Evolutionary conservation across 2,329 filamentous ascomycete genomes (phyloP).

Genomic region (Alternaria longipes): DNA sequence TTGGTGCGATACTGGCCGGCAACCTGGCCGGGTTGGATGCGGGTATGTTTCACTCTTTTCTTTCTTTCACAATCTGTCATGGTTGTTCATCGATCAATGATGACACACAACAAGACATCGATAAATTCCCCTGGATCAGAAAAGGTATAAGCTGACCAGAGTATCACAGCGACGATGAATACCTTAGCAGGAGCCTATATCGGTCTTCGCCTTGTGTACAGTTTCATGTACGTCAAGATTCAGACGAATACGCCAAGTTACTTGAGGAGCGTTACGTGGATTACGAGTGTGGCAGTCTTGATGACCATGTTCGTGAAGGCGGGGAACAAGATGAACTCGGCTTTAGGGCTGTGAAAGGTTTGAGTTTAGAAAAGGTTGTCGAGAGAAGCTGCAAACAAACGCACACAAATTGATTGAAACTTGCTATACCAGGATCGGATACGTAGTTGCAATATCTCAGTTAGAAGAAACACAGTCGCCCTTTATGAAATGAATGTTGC

Average conservation of each 20-base stretch:
- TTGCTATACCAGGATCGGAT: not conserved
- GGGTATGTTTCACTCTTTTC: not conserved
- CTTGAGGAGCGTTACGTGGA: not conserved
- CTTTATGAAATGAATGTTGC: not conserved
- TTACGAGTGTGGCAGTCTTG: not conserved
- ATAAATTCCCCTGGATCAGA: accelerated
- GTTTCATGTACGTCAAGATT: not conserved
- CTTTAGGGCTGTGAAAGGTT: not conserved
- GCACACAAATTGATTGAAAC: no score
- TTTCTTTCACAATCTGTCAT: no score
- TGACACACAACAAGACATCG: no score
- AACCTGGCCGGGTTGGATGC: not conserved
- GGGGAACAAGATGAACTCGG: not conserved
- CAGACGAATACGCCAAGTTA: not conserved
- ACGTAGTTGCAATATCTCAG: not conserved
- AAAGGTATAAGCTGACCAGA: not conserved
- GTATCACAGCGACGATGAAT: not conserved
- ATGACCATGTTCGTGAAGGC: not conserved
- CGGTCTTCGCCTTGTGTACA: not conserved
- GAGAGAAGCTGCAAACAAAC: not conserved
- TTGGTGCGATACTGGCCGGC: not conserved
- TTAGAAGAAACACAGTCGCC: not conserved
- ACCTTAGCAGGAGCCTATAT: not conserved
- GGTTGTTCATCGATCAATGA: no score
- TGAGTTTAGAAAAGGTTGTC: not conserved